Base-by-base conservation (phyloP, 192 early-diverging fungal species). In the Umbelopsis sp. region DNA sequence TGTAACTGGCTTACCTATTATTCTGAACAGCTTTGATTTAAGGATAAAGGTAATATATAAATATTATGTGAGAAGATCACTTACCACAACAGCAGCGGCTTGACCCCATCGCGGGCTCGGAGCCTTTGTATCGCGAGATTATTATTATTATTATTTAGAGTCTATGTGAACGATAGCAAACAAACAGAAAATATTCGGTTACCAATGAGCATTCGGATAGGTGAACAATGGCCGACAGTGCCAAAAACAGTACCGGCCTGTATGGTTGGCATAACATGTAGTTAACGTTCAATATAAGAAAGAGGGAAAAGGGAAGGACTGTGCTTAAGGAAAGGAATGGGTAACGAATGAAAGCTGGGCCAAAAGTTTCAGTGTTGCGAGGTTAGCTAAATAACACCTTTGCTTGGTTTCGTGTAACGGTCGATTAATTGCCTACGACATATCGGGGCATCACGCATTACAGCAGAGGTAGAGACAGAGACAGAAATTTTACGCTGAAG, bases 91-190 rank as follows among this genome's bases (percentile, higher is more conserved):
- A 14, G 47, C 22, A 31, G 68, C 68, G 12, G 68, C 68, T 34
- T 70, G 68, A 17, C 68, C 68, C 68, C 68, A 70, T 36, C 68
- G 45, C 25, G 68, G 68, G 47, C 68, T 70, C 8, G 68, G 68
- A 6, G 68, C 44, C 68, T 62, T 6, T 34, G 17, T 32, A 62
- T 31, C 32, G n/a, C 17, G 4, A 29, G 16, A 62, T 11, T 20
- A 36, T 34, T n/a, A 54, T 20, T 32, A 34, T 31, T 2, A n/a
- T 62, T 5, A n/a, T 11, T 6, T 6, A 41, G 2, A 41, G 36
- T n/a, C n/a, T n/a, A n/a, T n/a, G n/a, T n/a, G 5, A 41, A 11
- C 38, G 38, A 11, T 41, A 38, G 12, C 12, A 41, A 11, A 11
- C 38, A 41, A 41, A 41, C 7, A 41, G 47, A 16, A 49, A 49